A percentile compares a stretch with the other conserved stretches of the same genome.
phyloP scores from a whole-genome alignment of 2,329 filamentous ascomycete species.

The Fusarium kyushuense region DNA sequence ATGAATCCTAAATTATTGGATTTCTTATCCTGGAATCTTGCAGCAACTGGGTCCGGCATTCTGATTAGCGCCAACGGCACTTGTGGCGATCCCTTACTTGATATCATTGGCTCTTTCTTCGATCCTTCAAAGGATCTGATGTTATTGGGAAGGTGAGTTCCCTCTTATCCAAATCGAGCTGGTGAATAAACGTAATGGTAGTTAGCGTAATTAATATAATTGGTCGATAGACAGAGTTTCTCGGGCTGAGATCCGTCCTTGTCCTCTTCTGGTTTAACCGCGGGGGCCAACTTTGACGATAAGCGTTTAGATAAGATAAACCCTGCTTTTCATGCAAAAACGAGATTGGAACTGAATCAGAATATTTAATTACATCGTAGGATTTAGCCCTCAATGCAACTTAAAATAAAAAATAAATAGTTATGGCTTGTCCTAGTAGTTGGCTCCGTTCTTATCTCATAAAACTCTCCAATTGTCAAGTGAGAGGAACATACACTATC shows the following conservation, averaged over 20 bases:
- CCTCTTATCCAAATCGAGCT: not conserved
- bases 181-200: not conserved
- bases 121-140: not conserved
- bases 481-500: not conserved
- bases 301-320: constrained; percentile 13
- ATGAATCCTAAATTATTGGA: not conserved
- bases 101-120: not conserved
- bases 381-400: not conserved
- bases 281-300: not conserved
- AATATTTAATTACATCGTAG: not conserved
- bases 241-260: not conserved
- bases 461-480: not conserved
- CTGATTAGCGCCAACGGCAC: not conserved
- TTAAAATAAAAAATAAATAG: not conserved
- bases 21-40: not conserved
- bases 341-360: not conserved
- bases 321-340: not conserved
- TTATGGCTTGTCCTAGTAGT: not conserved
- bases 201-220: not conserved
- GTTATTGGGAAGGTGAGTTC: not conserved
- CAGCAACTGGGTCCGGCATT: not conserved
- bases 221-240: not conserved
- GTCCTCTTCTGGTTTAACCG: not conserved
- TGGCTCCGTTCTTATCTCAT: not conserved
- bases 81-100: not conserved